These are phyloP conservation scores for Bifiguratus adelaidae DNA, from an alignment of 192 early-diverging fungal species.

Conservation along the genomic window DNA sequence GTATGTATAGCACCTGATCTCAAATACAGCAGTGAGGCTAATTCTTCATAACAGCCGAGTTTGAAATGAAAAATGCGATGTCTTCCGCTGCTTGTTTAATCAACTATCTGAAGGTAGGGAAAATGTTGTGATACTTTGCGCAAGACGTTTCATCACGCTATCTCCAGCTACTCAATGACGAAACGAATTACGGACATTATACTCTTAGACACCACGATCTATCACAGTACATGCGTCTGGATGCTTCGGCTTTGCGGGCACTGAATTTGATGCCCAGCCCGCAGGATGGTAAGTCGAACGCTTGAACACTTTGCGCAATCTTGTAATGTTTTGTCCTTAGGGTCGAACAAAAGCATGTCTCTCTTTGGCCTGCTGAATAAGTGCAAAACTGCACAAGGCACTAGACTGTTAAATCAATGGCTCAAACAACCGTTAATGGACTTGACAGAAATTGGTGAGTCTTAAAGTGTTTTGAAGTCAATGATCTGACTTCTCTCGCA, in stretches of 20 bases:
- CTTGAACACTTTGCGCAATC: conserved; percentile 4
- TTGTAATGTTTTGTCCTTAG: conserved; percentile 5
- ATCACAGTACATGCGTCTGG: conserved; percentile 86
- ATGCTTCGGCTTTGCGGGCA: conserved; percentile 79
- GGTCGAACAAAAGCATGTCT: conserved; percentile 39
- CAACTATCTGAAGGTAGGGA: conserved; percentile 49
- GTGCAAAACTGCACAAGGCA: conserved; percentile 83
- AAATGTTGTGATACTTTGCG: neutral
- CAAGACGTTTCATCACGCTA: neutral
- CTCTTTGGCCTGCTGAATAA: conserved; percentile 79
- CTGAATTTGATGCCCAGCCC: conserved; percentile 75
- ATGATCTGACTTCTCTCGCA: neutral
- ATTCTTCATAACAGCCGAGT: conserved; percentile 39
- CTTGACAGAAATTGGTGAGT: conserved; percentile 54
- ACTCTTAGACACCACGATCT: conserved; percentile 59
- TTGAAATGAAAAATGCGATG: conserved; percentile 64
- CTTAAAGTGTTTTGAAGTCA: neutral
- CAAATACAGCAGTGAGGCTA: neutral
- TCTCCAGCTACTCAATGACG: conserved; percentile 57
- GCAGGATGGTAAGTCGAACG: conserved; percentile 44
- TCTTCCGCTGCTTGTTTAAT: conserved; percentile 53
- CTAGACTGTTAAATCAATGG: conserved; percentile 81
- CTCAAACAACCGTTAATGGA: conserved; percentile 83
- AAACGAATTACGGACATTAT: conserved; percentile 74
- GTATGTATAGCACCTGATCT: conserved; percentile 28